phyloP scores from a whole-genome alignment of 306 rosid genomes.

The Castanospermum australe region DNA sequence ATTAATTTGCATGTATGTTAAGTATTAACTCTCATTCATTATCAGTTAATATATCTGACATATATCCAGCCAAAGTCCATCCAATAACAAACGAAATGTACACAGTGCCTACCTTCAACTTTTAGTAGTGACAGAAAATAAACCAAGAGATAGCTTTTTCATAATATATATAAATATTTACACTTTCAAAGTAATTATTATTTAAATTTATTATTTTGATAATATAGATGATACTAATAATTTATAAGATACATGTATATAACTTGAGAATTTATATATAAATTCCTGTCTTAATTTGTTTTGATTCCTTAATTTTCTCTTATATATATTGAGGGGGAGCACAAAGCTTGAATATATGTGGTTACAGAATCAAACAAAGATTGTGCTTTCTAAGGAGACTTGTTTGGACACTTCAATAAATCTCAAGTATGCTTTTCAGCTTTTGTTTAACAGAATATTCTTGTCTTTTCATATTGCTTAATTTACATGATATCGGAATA shows the following conservation, averaged over 20 bases:
- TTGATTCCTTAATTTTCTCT: not conserved
- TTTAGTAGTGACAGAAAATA: not conserved
- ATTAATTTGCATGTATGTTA: too few relatives aligned
- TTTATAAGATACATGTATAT: too few relatives aligned
- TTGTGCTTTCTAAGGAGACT: not conserved
- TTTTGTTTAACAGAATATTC: not conserved
- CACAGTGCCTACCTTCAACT: not conserved
- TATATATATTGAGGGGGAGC: too few relatives aligned
- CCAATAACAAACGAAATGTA: not conserved
- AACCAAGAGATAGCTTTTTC: not conserved
- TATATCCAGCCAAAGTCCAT: not conserved
- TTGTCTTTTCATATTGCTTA: not conserved
- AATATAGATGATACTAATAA: too few relatives aligned
- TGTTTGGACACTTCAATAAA: not conserved
- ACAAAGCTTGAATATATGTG: not conserved
- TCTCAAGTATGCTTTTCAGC: not conserved
- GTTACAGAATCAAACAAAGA: slow-evolving; percentile 42
- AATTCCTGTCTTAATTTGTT: not conserved
- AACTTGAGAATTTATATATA: too few relatives aligned
- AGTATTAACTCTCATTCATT: too few relatives aligned
- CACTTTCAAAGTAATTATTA: too few relatives aligned
- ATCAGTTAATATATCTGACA: not conserved
- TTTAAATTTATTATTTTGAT: too few relatives aligned
- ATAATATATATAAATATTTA: not conserved
- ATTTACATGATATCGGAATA: not conserved